Percentiles rank a stretch among this genome's conserved stretches.
phyloP scores from a whole-genome alignment of 768 basidiomycete species.

The Pulveroboletus frians region DNA sequence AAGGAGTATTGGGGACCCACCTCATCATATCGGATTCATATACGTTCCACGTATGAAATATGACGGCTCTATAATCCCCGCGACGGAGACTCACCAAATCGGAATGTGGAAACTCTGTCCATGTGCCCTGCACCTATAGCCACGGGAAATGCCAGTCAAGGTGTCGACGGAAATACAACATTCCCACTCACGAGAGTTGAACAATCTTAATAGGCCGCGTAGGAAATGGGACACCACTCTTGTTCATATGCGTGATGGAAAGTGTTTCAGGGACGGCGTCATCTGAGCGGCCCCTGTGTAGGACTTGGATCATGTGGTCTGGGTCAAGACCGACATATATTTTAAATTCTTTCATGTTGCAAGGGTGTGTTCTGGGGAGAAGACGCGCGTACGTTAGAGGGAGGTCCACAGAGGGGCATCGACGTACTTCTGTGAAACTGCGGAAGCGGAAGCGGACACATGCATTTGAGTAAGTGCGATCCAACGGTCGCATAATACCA shows the following conservation, averaged over 20 bases:
- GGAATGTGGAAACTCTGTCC: conserved; percentile 71
- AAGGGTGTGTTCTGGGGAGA: conserved; percentile 65
- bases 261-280: conserved; percentile 63
- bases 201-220: conserved; percentile 70
- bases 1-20: too few relatives aligned
- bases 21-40: too few relatives aligned
- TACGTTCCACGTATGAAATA: conserved; percentile 50
- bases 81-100: conserved; percentile 67
- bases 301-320: conserved; percentile 64
- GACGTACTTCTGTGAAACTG: conserved; percentile 29
- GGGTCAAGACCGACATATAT: conserved; percentile 59
- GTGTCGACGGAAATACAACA: neutral
- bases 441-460: neutral
- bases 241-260: conserved; percentile 51
- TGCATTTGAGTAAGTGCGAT: neutral
- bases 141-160: neutral
- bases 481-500: neutral
- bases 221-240: conserved; percentile 52
- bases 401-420: too few relatives aligned
- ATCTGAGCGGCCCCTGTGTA: conserved; percentile 62
- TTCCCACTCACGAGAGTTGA: conserved; percentile 59
- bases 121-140: conserved; percentile 47
- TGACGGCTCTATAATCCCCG: conserved; percentile 51
- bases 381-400: neutral
- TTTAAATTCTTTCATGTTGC: conserved; percentile 82